Percentiles rank a stretch among this genome's conserved stretches.
phyloP scores from a whole-genome alignment of 2,329 filamentous ascomycete genomes.

The Neofusicoccum parvum region DNA sequence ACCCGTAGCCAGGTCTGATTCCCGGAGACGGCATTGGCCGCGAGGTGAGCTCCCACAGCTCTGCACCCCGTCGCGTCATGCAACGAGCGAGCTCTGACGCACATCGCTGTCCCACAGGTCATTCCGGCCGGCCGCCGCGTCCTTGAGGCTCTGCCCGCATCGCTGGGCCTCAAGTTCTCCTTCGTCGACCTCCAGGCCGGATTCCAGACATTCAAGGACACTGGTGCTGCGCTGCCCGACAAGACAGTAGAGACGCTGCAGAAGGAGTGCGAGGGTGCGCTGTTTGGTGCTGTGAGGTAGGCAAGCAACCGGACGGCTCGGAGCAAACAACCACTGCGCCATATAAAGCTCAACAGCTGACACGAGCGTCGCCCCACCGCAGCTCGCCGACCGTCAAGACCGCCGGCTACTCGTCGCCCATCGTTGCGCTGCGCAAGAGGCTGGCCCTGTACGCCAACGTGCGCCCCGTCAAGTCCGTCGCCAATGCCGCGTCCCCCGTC shows the following conservation, averaged over 20 bases:
- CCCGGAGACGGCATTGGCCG: conserved; percentile 97
- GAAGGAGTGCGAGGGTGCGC: conserved; percentile 89
- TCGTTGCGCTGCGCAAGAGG: conserved; percentile 93
- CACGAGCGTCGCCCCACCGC: conserved; percentile 3
- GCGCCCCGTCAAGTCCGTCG: conserved; percentile 85
- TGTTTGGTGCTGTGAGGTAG: conserved; percentile 89
- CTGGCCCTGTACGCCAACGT: conserved; percentile 97
- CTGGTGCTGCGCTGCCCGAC: conserved; percentile 84
- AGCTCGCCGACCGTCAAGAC: conserved; percentile 86
- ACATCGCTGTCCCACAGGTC: conserved; percentile 42
- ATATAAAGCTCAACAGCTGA: neutral
- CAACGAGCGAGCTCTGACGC: conserved; percentile 3
- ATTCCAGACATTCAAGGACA: conserved; percentile 90
- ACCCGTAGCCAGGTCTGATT: conserved; percentile 73
- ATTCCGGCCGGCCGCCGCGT: conserved; percentile 90
- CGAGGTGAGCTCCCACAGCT: conserved; percentile 58
- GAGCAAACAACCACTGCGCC: neutral
- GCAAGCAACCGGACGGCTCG: neutral
- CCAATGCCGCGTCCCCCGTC: conserved; percentile 66
- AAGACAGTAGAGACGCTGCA: conserved; percentile 87
- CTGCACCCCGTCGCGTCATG: neutral
- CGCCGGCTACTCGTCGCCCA: conserved; percentile 93
- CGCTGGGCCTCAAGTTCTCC: conserved; percentile 88
- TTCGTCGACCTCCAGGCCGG: conserved; percentile 93
- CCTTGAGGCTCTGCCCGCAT: conserved; percentile 89